Evolutionary conservation across 495 filamentous ascomycete species (phyloP), one percentile per base, ranked within the genome.

Genomic region (Aspergillus haitiensis): DNA sequence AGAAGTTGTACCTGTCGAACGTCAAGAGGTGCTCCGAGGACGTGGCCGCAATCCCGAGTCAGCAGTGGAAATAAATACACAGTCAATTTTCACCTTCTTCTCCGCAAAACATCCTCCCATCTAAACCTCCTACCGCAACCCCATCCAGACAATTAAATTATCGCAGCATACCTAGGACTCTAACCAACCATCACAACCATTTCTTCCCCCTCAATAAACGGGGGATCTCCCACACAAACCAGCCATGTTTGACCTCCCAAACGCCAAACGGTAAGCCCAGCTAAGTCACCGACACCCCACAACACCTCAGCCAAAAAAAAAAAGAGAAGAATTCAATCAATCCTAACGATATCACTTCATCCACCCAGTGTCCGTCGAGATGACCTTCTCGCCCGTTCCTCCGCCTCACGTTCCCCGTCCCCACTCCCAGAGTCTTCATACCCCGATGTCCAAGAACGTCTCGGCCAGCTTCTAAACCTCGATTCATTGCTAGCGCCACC

Each of bases 181-280:
- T 27, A 27, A 27, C 21, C 21, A 27, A 27, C 21, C 21, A 10
- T n/a, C 5, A n/a, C 37, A 40, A 40, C 37, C 37, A 27, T 27
- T 27, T 27, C 21, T 27, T 27, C 21, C 21, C 21, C 21, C 21
- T 27, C 1, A 1, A 27, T 27, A 27, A 27, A 27, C 21, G 21
- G 21, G 21, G 21, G 21, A 27, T 27, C 21, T 27, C 21, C 21
- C 21, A 27, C 21, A 27, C 21, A 3, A 27, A 27, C 21, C 21
- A 27, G 21, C 34, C 12, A 79, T 79, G 77, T 79, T 79, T 53
- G 75, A 76, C 34, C 59, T 75, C 47, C 73, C 75, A 54, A 61
- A 70, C 32, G 73, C 75, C 8, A 79, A 76, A 66, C 70, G 74
- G 77, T 79, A 70, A 37, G 56, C 35, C 9, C 45, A 68, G 60